A percentile compares a stretch with the other conserved stretches of the same genome.
Conservation (phyloP, 805 yeast genomes). For the Yamadazyma endophytica region DNA sequence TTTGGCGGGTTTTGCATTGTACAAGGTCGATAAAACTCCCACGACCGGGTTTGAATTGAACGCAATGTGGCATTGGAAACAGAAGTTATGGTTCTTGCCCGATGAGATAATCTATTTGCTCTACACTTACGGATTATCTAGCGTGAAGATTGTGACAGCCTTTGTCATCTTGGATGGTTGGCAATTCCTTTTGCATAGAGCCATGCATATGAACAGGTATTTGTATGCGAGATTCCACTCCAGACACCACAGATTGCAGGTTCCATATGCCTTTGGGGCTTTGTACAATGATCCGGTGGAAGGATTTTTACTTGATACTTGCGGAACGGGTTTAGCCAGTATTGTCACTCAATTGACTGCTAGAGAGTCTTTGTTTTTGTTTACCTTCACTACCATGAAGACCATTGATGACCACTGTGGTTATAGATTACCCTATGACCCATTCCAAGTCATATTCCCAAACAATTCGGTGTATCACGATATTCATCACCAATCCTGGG, state of each 20-base stretch:
- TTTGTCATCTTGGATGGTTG: conserved; percentile 83
- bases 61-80: conserved; percentile 43
- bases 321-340: conserved; percentile 86
- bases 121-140: conserved; percentile 64
- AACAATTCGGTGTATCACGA: conserved; percentile 95
- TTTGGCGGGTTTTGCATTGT: conserved; percentile 55
- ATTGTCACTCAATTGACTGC: conserved; percentile 60
- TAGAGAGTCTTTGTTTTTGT: conserved; percentile 72
- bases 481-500: conserved; percentile 95
- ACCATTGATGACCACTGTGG: conserved; percentile 99
- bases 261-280: conserved; percentile 97
- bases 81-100: conserved; percentile 41
- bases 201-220: conserved; percentile 78
- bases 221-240: conserved; percentile 85
- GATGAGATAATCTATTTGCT: conserved; percentile 42
- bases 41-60: conserved; percentile 48
- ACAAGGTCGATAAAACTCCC: conserved; percentile 53
- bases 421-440: conserved; percentile 87
- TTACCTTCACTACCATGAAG: conserved; percentile 86
- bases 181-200: conserved; percentile 89
- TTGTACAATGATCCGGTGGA: conserved; percentile 91
- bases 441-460: conserved; percentile 87
- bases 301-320: conserved; percentile 87
- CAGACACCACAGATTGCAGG: conserved; percentile 89
- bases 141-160: conserved; percentile 54